Evolutionary conservation across 2,329 filamentous ascomycete genomes (phyloP), one percentile per base, ranked within the genome.

Genomic region (Botrytis hyacinthi): DNA sequence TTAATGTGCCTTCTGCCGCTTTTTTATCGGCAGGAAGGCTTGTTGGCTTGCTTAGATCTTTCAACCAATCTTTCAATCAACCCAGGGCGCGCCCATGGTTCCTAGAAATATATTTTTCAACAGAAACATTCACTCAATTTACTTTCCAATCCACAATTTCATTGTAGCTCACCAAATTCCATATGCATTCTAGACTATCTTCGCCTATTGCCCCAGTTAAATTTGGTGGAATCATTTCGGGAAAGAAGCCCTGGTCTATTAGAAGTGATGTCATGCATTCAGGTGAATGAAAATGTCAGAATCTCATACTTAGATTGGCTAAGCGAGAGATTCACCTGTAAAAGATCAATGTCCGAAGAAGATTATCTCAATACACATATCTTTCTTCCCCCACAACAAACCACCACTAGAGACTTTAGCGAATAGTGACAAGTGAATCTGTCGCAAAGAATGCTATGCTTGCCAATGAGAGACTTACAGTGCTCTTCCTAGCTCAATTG

Each of bases 131-230:
- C 14, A 32, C 20, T 4, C 1, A 2, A 44, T 12, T 16, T 3
- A 32, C 42, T 1, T 6, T 7, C 0, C 12, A 42, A 1, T 26
- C 35, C 10, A 5, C 3, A 18, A 18, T 32, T 16, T 18, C 1
- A 44, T 6, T 26, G 10, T 5, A 57, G 18, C 18, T n/a, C 7
- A 18, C 7, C 1, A 4, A 0, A 44, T 9, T 42, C 9, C 4
- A 0, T 1, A 3, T 16, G 26, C 7, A 42, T 29, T n/a, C 29
- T 7, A 9, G 1, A 8, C 29, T 22, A 14, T 68, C 26, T 22
- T 8, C 35, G 6, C 26, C 2, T 57, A 26, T 29, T 29, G 5
- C 22, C 16, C 10, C 5, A 12, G 4, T 1, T 0, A 14, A 2
- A n/a, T 5, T 40, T 0, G 7, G 14, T 1, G 1, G n/a, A 67